Percentiles rank a stretch among this genome's conserved stretches.
These are phyloP conservation scores for Aspergillus uvarum DNA, from an alignment of 2,329 filamentous ascomycete species.

Conservation along the genomic window DNA sequence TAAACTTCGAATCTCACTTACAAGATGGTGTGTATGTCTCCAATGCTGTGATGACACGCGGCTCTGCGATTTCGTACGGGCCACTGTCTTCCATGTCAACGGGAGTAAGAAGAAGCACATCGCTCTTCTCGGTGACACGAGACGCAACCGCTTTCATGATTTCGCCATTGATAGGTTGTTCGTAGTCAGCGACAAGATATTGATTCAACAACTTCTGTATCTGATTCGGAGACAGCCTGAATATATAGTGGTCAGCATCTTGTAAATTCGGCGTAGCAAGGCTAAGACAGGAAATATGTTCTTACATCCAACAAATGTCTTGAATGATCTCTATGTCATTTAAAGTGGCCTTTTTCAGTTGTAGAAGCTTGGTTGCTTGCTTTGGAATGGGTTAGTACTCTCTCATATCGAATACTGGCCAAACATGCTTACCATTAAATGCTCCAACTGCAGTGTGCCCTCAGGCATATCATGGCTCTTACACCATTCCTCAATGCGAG, in stretches of 20 bases:
- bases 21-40: conserved; percentile 98
- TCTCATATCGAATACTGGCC: background rate
- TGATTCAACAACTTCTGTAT: conserved; percentile 99
- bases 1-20: conserved; percentile 51
- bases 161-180: conserved; percentile 98
- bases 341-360: conserved; percentile 97
- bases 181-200: conserved; percentile 97
- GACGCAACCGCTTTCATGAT: conserved; percentile 99
- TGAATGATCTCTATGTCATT: conserved; percentile 99
- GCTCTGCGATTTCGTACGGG: conserved; percentile 97
- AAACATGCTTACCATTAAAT: conserved; percentile 73
- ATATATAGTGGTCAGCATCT: conserved; percentile 10
- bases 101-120: conserved; percentile 86
- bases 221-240: conserved; percentile 92
- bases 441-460: conserved; percentile 93
- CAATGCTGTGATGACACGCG: conserved; percentile 88
- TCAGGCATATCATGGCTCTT: conserved; percentile 99
- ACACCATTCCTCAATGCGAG: conserved; percentile 98
- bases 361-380: conserved; percentile 97
- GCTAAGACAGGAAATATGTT: conserved; percentile 23
- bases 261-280: background rate
- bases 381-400: conserved; percentile 35
- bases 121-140: conserved; percentile 95
- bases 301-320: conserved; percentile 99
- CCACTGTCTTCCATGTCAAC: conserved; percentile 99